Conservation (phyloP, 257 asterid species). For the Schizonepeta tenuifolia region DNA sequence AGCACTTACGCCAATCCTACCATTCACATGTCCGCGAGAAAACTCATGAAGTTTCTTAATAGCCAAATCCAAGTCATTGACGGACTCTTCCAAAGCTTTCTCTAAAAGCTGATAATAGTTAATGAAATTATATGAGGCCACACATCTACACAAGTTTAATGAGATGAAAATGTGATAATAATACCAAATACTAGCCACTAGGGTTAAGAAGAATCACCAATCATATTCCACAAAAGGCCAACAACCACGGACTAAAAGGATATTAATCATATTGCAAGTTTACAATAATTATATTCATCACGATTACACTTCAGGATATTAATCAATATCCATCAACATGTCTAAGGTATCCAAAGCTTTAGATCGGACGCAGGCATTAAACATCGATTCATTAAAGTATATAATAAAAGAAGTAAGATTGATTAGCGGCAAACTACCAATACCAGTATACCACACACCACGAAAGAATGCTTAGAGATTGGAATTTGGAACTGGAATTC, state of each 20-base stretch:
- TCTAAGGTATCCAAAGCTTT: not conserved
- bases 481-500: not conserved
- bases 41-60: constrained; percentile 55
- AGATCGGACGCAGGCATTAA: not conserved
- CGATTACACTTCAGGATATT: not conserved
- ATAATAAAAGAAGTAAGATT: not conserved
- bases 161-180: not conserved
- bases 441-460: not conserved
- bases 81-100: constrained; percentile 60
- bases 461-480: not conserved
- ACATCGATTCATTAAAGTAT: not conserved
- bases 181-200: not conserved
- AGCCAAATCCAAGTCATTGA: constrained; percentile 60
- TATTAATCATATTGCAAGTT: not conserved
- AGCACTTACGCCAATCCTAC: constrained; percentile 37
- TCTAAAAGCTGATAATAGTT: constrained; percentile 57
- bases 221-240: not conserved
- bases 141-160: not conserved
- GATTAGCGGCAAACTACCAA: not conserved
- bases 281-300: not conserved
- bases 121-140: constrained; percentile 24
- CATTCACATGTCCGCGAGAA: constrained; percentile 42
- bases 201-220: not conserved
- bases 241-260: not conserved
- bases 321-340: constrained; percentile 14